Evolutionary conservation across 2,329 filamentous ascomycete species (phyloP), one percentile per base, ranked within the genome.

Genomic region (Aspergillus quadricinctus): DNA sequence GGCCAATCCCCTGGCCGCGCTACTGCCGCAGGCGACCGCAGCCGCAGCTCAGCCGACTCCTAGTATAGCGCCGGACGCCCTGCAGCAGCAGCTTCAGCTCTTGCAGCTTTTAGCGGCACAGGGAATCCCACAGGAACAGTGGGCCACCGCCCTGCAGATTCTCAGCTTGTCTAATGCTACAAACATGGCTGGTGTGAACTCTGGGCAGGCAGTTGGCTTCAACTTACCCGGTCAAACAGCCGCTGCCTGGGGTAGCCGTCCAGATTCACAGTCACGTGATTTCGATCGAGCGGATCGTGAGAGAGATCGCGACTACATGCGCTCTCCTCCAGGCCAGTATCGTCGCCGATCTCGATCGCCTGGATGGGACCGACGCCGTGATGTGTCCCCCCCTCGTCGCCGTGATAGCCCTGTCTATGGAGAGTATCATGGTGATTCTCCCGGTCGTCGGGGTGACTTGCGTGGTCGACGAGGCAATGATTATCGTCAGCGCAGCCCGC

Each of bases 401-500:
- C 81, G 84, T 57, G 81, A 83, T 66, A 90, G 89, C 65, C 87
- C 87, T 53, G 85, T 86, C 6, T 88, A 87, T 74, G 87, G 84
- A 58, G 84, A 88, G 53, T 93, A 90, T 75, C 87, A 88, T 58
- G 87, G 83, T 58, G 85, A 87, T 68, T 87, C 86, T 19, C 84
- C 85, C 37, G 82, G 83, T 55, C 81, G 83, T 63, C 83, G 82
- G 57, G 81, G 81, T 52, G 79, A 85, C 60, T 81, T 82, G 46
- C 78, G 78, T 61, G 76, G 78, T 57, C 76, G 79, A 69, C 76
- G 80, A 54, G 74, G 78, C 55, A 76, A 76, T 63, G 78, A 92
- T 41, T 97, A 96, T 76, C 89, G 93, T 62, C 92, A 97, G 72
- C 90, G 94, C 69, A 96, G 89, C 67, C 92, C 92, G 48, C 81